Evolutionary conservation across 1,139 yeast genomes (phyloP).

Genomic region (Yamadazyma trypodendri): DNA sequence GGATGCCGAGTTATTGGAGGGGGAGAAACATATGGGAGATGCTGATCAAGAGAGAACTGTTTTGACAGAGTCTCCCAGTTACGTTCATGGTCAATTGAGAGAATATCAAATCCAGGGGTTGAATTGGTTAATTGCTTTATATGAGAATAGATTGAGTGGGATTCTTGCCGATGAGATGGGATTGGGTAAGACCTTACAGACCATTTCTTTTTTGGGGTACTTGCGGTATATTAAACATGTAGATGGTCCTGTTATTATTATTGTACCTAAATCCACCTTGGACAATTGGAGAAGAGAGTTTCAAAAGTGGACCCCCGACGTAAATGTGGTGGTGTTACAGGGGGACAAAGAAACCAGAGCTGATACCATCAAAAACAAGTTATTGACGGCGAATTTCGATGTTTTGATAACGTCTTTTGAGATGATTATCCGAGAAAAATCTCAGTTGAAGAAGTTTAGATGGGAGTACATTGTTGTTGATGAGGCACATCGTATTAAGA

Average conservation of each 20-base stretch:
- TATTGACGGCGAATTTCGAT: conserved; percentile 78
- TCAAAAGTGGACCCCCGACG: conserved; percentile 95
- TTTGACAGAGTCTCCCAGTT: conserved; percentile 79
- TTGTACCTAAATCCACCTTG: conserved; percentile 92
- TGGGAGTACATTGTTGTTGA: conserved; percentile 96
- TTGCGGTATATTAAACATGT: conserved; percentile 72
- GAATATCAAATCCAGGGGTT: conserved; percentile 66
- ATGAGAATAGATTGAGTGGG: conserved; percentile 46
- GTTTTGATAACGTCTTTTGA: conserved; percentile 90
- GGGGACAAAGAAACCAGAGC: conserved; percentile 82
- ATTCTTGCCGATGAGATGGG: conserved; percentile 54
- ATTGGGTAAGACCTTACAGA: conserved; percentile 48
- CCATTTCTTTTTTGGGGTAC: conserved; percentile 73
- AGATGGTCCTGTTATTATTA: conserved; percentile 89
- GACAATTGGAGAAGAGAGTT: conserved; percentile 97
- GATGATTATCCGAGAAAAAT: conserved; percentile 85
- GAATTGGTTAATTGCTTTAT: conserved; percentile 46
- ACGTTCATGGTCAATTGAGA: conserved; percentile 62
- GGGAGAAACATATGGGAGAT: conserved; percentile 58
- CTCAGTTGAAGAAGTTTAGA: conserved; percentile 72
- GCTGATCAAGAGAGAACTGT: conserved; percentile 54
- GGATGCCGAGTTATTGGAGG: conserved; percentile 81
- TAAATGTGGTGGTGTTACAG: conserved; percentile 77
- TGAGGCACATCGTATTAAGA: conserved; percentile 95
- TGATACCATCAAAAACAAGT: conserved; percentile 53